Evolutionary conservation across 306 rosid genomes (phyloP), one percentile per base, ranked within the genome.

Genomic region (Pyrus communis): DNA sequence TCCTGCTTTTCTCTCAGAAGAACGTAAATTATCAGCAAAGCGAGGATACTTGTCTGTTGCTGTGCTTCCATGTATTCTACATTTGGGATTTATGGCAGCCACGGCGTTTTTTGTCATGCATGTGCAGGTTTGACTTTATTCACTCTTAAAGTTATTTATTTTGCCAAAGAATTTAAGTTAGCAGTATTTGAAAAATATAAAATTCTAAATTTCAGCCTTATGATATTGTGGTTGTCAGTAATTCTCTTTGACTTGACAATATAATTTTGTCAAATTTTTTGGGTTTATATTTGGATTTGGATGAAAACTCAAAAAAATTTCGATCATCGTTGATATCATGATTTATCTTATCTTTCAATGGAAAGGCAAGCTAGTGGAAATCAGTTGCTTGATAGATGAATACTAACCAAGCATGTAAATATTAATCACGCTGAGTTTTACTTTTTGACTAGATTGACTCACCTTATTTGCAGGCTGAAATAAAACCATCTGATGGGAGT

Each of bases 31-130:
- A 25, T 54, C 81, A 76, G 79, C 60, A 4, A 65, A 51, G 77
- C 67, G 42, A 3, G 96, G 97, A 76, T 88, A 84, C 84, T 73
- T 85, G 71, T 90, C 98, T 63, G 82, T 88, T 73, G 84, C 87
- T 55, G 92, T 87, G 76, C 95, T 95, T 58, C 98, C 98, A 11
- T 92, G 87, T 78, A 82, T 92, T 77, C 75, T 92, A 25, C 97
- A 95, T 80, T 73, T 88, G 89, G 97, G 87, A 76, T 87, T 95
- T 85, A 85, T 95, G 94, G 88, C 90, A 68, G 83, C 87, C 76
- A 88, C 91, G n/a, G 90, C 87, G 62, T 88, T 95, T 79, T 75
- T 95, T 79, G 89, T 95, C 86, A 89, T 89, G 98, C 97, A 92
- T 75, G 98, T 95, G 59, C 96, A 95, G 97, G 98, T 92, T 75